A percentile compares a stretch with the other conserved stretches of the same genome.
Conservation (phyloP, 352 stramenopile genomes). For the Globisporangium cylindrosporum region DNA sequence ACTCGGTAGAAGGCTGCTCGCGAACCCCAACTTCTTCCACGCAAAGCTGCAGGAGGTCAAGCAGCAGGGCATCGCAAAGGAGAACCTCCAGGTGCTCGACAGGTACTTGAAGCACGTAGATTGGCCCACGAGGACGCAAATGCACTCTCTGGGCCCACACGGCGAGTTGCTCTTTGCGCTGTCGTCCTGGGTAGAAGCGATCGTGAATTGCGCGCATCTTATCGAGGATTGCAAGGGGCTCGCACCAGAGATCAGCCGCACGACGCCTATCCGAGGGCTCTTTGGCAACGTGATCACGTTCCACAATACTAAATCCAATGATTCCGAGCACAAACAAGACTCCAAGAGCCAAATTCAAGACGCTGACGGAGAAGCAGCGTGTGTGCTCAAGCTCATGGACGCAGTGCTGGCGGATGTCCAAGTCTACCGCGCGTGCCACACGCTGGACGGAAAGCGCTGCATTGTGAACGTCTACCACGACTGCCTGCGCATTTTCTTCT, state of each 20-base stretch:
- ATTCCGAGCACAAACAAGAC: neutral
- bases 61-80: constrained; percentile 33
- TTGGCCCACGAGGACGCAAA: constrained; percentile 41
- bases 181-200: constrained; percentile 49
- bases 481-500: constrained; percentile 65
- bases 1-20: constrained; percentile 52
- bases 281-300: constrained; percentile 69
- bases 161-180: constrained; percentile 46
- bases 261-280: constrained; percentile 44
- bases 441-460: constrained; percentile 41
- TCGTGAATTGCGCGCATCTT: constrained; percentile 36
- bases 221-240: constrained; percentile 43
- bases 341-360: constrained; percentile 13
- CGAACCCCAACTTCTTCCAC: constrained; percentile 42
- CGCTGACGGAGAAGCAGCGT: constrained; percentile 19
- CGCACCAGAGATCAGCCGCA: constrained; percentile 48
- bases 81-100: constrained; percentile 58
- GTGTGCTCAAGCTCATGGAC: constrained; percentile 52
- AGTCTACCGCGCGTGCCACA: constrained; percentile 55
- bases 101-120: constrained; percentile 47
- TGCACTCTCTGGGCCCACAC: constrained; percentile 24
- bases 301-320: constrained; percentile 23
- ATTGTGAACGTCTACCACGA: constrained; percentile 74
- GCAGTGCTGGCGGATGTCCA: constrained; percentile 57
- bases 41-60: constrained; percentile 44